Percentiles rank a stretch among this genome's conserved stretches.
Evolutionary conservation across 345 rosid species (phyloP).

Genomic region (Brassica napus): Da-Ae NC_063438.1:3430001-3430500

Average conservation of each 20-base stretch:
- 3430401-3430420: not conserved
- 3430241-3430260: not conserved
- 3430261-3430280: not conserved
- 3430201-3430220: not conserved
- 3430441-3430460: not conserved
- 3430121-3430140: too few relatives aligned
- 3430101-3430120: too few relatives aligned
- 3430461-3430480: not conserved
- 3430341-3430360: not conserved
- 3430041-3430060: too few relatives aligned
- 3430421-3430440: constrained; percentile 1
- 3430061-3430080: too few relatives aligned
- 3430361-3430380: not conserved
- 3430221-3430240: not conserved
- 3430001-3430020: too few relatives aligned
- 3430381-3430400: not conserved
- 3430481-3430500: not conserved
- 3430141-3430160: too few relatives aligned
- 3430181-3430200: not conserved
- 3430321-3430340: not conserved
- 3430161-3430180: too few relatives aligned
- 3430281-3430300: not conserved
- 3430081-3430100: too few relatives aligned
- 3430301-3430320: too few relatives aligned
- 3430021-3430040: too few relatives aligned